Conservation (phyloP, 495 filamentous ascomycete genomes). For the Sporormia fimetaria region DNA sequence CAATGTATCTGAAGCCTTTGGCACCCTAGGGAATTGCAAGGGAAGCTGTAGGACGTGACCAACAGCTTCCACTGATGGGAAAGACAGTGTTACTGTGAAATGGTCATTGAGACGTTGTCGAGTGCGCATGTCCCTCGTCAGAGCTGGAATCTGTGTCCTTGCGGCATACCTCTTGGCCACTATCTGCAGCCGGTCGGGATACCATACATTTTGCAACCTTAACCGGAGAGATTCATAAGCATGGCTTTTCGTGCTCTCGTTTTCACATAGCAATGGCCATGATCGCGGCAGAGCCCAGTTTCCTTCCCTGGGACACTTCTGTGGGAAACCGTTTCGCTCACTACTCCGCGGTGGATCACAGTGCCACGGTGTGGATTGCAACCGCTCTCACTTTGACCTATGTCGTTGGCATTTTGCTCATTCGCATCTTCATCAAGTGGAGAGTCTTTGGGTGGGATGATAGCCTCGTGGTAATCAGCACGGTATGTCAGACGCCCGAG, state of each 20-base stretch:
- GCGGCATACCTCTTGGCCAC: too few relatives aligned
- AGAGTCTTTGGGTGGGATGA: conserved; percentile 8
- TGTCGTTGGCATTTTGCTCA: not conserved
- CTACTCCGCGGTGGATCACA: not conserved
- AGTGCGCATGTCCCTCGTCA: too few relatives aligned
- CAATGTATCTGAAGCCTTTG: too few relatives aligned
- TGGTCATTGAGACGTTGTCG: too few relatives aligned
- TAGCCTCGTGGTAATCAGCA: not conserved
- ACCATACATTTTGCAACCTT: too few relatives aligned
- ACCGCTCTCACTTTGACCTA: conserved; percentile 5
- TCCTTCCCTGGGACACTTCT: conserved; percentile 1
- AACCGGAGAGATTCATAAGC: not conserved
- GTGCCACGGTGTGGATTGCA: conserved; percentile 5
- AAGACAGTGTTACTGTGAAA: too few relatives aligned
- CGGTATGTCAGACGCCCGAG: not conserved
- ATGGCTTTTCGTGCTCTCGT: not conserved
- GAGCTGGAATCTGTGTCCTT: too few relatives aligned
- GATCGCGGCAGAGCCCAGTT: not conserved
- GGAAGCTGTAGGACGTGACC: too few relatives aligned
- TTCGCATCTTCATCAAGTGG: conserved; percentile 4
- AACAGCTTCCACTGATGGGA: too few relatives aligned
- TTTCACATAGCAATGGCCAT: not conserved
- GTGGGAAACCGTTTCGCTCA: conserved; percentile 5
- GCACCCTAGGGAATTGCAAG: too few relatives aligned
- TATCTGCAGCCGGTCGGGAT: too few relatives aligned